Evolutionary conservation across 2,329 filamentous ascomycete genomes (phyloP).

Genomic region (Hortaea werneckii): DNA sequence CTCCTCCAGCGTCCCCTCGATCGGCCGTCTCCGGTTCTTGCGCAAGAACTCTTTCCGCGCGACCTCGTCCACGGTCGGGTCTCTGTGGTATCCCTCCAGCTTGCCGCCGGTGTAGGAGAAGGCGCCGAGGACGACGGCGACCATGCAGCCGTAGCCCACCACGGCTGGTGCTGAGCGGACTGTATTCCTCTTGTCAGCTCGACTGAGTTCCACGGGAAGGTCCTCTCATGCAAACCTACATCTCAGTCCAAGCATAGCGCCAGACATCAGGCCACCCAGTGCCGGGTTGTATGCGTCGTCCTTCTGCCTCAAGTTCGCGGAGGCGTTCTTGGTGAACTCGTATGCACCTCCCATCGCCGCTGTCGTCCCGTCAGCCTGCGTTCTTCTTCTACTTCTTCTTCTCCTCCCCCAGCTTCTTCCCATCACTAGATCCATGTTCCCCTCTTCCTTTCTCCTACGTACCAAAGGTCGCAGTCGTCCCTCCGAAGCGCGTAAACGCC

Average conservation of each 20-base stretch:
- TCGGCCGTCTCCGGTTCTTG: conserved; percentile 61
- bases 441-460: conserved; percentile 13
- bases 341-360: conserved; percentile 66
- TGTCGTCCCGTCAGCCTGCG: conserved; percentile 28
- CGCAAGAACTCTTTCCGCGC: conserved; percentile 65
- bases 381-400: neutral
- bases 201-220: no score
- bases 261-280: conserved; percentile 66
- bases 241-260: conserved; percentile 60
- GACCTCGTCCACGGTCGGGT: conserved; percentile 59
- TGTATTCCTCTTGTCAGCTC: conserved; percentile 6
- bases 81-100: conserved; percentile 45
- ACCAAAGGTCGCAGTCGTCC: conserved; percentile 62
- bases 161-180: conserved; percentile 56
- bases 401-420: neutral
- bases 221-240: conserved; percentile 39
- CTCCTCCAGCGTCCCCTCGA: conserved; percentile 69
- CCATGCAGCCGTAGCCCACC: conserved; percentile 54
- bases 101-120: conserved; percentile 59
- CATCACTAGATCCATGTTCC: neutral
- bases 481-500: conserved; percentile 68
- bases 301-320: conserved; percentile 77
- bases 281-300: conserved; percentile 68
- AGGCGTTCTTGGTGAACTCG: conserved; percentile 63
- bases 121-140: conserved; percentile 49